Evolutionary conservation across 1,139 yeast species (phyloP), one percentile per base, ranked within the genome.

Genomic region (Blastobotrys petasosporus): DNA sequence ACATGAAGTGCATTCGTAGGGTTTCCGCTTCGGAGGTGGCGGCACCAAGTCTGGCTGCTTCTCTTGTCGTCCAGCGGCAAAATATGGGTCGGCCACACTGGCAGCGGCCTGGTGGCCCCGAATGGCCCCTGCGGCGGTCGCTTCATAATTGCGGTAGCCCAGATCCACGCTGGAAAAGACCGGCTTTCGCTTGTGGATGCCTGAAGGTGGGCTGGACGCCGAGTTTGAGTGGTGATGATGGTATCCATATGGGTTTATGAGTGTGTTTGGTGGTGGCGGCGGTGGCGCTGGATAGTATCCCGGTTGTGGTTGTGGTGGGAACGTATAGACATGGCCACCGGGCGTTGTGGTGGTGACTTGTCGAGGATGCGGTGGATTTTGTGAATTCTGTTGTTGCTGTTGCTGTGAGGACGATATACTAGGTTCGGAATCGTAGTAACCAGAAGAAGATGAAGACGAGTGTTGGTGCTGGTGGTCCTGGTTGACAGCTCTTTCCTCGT

Each of bases 1-100:
- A 33, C 61, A 57, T 20, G 49, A 47, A 2, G 48, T 48, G 40
- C 61, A 57, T 20, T 53, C 53, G 41, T 54, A 57, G n/a, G 59
- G 56, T 46, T 57, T 56, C 15, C 38, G 32, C 42, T 54, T 55
- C 7, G 46, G 37, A 11, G 52, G 32, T n/a, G 47, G 41, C 30
- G 43, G 38, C 2, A 51, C 38, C 12, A 45, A 23, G 11, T 32
- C 33, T 7, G 45, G 17, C 16, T 29, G 41, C 11, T 39, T 33
- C 15, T 30, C 38, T 10, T 38, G 41, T 4, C 42, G 35, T 4
- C 25, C 11, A 35, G 44, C 16, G 34, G 36, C 32, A 17, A n/a
- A 41, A 30, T 41, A 41, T 10, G 45, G 46, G 37, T 43, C 46
- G 20, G 42, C 37, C 17, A 38, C 42, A 32, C 46, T 37, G n/a